Evolutionary conservation across 371 early-diverging fungal genomes (phyloP), one percentile per base, ranked within the genome.

Genomic region (Thermomucor indicae-seudaticae): DNA sequence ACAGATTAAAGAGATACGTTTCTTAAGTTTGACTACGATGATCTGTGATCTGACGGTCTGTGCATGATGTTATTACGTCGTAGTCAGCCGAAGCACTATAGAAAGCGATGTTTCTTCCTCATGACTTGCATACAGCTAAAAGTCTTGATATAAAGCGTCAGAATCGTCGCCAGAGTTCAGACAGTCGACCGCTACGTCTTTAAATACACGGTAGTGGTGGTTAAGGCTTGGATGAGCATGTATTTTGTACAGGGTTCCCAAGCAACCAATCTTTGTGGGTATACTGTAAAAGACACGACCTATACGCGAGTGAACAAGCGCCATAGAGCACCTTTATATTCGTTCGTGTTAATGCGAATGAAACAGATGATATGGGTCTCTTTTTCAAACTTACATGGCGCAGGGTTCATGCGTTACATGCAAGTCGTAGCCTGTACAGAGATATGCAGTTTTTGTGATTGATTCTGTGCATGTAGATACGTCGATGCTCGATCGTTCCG

Each of bases 281-380:
- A 67, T 60, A 28, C 69, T 70, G 41, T 87, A 90, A 62, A 88
- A 88, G 6, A 90, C 90, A 16, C 88, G 79, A 6, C 79, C 76
- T 19, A 90, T 76, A 14, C 90, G 75, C 4, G 90, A 90, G 66
- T 90, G 90, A 5, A 90, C 79, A 16, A 90, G 55, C 0, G 85
- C 88, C 90, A 90, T 90, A 2, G 86, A 65, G 56, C 90, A 88
- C 83, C 85, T 84, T 53, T 22, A 20, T n/a, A n/a, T n/a, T n/a
- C n/a, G n/a, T n/a, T n/a, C n/a, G n/a, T n/a, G n/a, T n/a, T n/a
- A n/a, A n/a, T n/a, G n/a, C n/a, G n/a, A n/a, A n/a, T n/a, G n/a
- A n/a, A n/a, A n/a, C n/a, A n/a, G n/a, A n/a, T n/a, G n/a, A n/a
- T n/a, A n/a, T n/a, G n/a, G n/a, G n/a, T n/a, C 6, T 17, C 23